Base-by-base conservation (phyloP, 805 yeast genomes). In the Brettanomyces anomalus region DNA sequence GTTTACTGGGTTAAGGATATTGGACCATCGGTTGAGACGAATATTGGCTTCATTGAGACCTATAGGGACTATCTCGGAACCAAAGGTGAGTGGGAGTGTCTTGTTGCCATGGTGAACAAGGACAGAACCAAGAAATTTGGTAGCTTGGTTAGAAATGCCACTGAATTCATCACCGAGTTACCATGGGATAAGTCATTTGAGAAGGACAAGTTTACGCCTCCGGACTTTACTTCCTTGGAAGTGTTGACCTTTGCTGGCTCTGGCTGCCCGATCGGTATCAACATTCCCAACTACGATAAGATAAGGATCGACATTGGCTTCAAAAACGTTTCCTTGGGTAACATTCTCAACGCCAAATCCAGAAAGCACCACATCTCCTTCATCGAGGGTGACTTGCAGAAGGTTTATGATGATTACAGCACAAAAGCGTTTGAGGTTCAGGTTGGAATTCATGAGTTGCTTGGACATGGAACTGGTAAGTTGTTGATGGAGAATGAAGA, bases 391-490 rank as follows among this genome's bases (percentile, higher is more conserved):
- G 60, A 64, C 11, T 73, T 79, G 43, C 74, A 71, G 46, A 79
- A 68, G 10, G 55, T 78, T 36, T 86, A 74, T 66, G 76, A 79
- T 47, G 76, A 81, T 57, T 81, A 82, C 67, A 73, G 86, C 55
- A 81, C 77, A 38, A 89, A 83, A 39, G 82, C 95, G 0, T 87
- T 87, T 60, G 96, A 87, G 62, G 93, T 87, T 36, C 95, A 87
- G 65, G 96, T 87, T 40, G 96, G 96, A 43, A 82, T 87, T 53
- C 96, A 87, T 63, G 96, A 87, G 64, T 69, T 87, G 49, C 71
- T 87, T 48, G 96, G 96, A 14, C 96, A 87, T 57, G 96, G 96
- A 34, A 77, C 93, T 4, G 96, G 96, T 40, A 87, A 86, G 62
- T 68, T 87, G 45, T 66, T 87, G 51, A 61, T 70, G 52, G 78